Evolutionary conservation across 768 basidiomycete species (phyloP).

Genomic region (Lentinula sp.): DNA sequence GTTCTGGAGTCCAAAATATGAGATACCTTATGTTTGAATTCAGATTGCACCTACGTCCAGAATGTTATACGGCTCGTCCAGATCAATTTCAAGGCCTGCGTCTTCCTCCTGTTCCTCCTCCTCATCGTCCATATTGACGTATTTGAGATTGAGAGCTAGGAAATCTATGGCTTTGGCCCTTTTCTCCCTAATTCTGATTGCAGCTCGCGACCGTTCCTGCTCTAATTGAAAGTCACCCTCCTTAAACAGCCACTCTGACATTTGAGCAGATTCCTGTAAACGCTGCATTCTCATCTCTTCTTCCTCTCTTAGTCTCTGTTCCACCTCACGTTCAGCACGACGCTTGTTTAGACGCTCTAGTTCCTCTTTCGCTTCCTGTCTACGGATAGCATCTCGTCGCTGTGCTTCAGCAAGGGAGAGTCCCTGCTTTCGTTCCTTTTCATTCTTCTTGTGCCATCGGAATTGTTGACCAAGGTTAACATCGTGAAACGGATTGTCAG

Average conservation of each 20-base stretch:
- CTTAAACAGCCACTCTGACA: conserved; percentile 97
- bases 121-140: conserved; percentile 74
- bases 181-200: conserved; percentile 93
- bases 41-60: conserved; percentile 66
- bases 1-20: conserved; percentile 43
- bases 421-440: conserved; percentile 90
- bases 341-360: conserved; percentile 85
- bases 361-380: conserved; percentile 93
- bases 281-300: conserved; percentile 88
- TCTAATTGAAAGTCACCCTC: conserved; percentile 97
- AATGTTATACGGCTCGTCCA: conserved; percentile 98
- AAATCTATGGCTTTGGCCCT: conserved; percentile 99
- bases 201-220: conserved; percentile 84
- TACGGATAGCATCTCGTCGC: conserved; percentile 68
- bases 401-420: conserved; percentile 74
- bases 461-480: conserved; percentile 95
- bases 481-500: conserved; percentile 98
- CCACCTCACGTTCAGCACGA: conserved; percentile 89
- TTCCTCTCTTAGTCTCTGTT: conserved; percentile 83
- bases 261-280: conserved; percentile 90
- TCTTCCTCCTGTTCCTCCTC: conserved; percentile 66
- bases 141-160: conserved; percentile 90
- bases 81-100: conserved; percentile 90
- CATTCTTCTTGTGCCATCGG: conserved; percentile 97
- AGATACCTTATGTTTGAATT: background rate